Percentiles rank a stretch among this genome's conserved stretches.
Evolutionary conservation across 371 early-diverging fungal species (phyloP).

Genomic region (Syncephalis plumigaleata): DNA sequence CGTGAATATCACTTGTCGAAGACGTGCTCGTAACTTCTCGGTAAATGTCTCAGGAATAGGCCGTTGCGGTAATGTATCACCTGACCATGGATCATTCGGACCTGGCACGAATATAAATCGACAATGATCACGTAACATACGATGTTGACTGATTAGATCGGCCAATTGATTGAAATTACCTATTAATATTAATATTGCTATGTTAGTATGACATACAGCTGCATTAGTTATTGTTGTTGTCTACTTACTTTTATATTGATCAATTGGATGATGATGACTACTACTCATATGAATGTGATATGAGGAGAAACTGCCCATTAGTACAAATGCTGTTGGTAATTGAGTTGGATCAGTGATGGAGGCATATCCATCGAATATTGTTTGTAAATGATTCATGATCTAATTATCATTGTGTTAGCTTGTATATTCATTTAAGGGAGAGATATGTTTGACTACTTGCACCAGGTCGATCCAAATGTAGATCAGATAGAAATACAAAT

Average conservation of each 20-base stretch:
- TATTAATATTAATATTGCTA: not conserved
- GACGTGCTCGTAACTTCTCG: constrained; percentile 26
- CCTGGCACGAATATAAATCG: constrained; percentile 84
- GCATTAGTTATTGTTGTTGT: not conserved
- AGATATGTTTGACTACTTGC: constrained; percentile 16
- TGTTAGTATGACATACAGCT: not conserved
- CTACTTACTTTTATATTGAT: constrained; percentile 11
- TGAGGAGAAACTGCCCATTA: constrained; percentile 72
- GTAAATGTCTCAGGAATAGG: constrained; percentile 55
- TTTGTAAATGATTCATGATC: constrained; percentile 33
- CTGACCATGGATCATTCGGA: constrained; percentile 69
- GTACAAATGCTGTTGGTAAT: constrained; percentile 64
- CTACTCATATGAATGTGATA: constrained; percentile 41
- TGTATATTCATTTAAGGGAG: not conserved
- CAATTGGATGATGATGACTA: constrained; percentile 28
- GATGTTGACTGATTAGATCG: constrained; percentile 54
- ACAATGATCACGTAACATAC: constrained; percentile 33
- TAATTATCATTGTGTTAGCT: constrained; percentile 1
- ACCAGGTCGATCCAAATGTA: constrained; percentile 68
- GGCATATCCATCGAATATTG: constrained; percentile 54
- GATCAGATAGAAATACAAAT: constrained; percentile 65
- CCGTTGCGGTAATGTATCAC: constrained; percentile 49
- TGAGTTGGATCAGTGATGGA: constrained; percentile 8
- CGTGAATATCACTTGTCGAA: constrained; percentile 39
- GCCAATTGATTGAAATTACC: constrained; percentile 57